A percentile compares a stretch with the other conserved stretches of the same genome.
Conservation (phyloP, 306 rosid species). For the Vigna unguiculata region DNA sequence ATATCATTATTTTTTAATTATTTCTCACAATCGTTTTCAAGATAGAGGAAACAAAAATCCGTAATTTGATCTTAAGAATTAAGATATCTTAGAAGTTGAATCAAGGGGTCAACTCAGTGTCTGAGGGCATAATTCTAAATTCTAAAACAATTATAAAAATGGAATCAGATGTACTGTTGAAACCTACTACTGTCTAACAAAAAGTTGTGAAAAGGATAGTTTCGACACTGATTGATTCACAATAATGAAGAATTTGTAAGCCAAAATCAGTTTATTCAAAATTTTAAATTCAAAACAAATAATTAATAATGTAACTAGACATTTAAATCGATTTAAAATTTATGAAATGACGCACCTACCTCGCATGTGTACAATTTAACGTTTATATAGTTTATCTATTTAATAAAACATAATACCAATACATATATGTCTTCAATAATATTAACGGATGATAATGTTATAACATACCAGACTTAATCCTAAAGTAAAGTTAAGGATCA, state of each 20-base stretch:
- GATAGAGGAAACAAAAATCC: not conserved
- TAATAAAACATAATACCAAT: too few relatives aligned
- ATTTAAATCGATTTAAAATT: too few relatives aligned
- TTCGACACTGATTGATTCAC: slow-evolving; percentile 17
- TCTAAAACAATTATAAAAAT: slow-evolving; percentile 23
- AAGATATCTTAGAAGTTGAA: slow-evolving; percentile 9
- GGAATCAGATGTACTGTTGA: not conserved
- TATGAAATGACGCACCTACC: too few relatives aligned
- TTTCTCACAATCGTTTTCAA: slow-evolving; percentile 6
- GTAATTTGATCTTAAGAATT: not conserved
- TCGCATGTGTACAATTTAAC: too few relatives aligned
- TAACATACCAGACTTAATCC: not conserved
- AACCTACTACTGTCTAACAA: slow-evolving; percentile 22
- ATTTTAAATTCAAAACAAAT: too few relatives aligned
- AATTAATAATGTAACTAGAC: too few relatives aligned
- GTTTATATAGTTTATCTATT: too few relatives aligned
- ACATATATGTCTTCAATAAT: too few relatives aligned
- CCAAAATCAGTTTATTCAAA: too few relatives aligned
- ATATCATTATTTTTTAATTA: not conserved
- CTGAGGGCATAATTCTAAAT: not conserved
- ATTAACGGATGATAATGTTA: not conserved
- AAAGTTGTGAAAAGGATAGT: slow-evolving; percentile 39
- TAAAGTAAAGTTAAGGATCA: not conserved
- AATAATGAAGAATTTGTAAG: not conserved
- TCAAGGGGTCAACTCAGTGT: slow-evolving; percentile 17